Percentiles rank a stretch among this genome's conserved stretches.
Evolutionary conservation across 768 basidiomycete species (phyloP).

Genomic region (Mycena venus): DNA sequence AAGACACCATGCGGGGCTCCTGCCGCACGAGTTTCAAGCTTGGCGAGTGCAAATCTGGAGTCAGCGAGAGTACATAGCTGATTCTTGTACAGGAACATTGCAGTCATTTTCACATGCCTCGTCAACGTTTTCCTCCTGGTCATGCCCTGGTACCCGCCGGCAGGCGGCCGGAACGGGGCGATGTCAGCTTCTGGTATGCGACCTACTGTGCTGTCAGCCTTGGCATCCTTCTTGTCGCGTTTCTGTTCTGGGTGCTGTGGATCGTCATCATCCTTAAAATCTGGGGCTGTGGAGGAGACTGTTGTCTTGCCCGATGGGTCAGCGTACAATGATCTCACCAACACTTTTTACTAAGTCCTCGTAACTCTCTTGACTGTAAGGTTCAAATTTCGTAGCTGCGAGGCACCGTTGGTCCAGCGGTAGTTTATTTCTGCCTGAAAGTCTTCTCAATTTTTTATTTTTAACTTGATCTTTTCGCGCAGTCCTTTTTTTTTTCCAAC

Average conservation of each 20-base stretch:
- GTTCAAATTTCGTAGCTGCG: no score
- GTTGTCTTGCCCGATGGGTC: constrained; percentile 19
- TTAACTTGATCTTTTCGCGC: no score
- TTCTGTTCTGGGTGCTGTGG: constrained; percentile 48
- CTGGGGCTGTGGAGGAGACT: constrained; percentile 45
- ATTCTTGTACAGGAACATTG: constrained; percentile 38
- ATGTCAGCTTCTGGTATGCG: constrained; percentile 59
- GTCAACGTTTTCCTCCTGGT: constrained; percentile 57
- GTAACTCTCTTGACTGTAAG: no score
- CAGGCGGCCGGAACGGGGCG: constrained; percentile 53
- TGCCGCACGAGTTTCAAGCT: constrained; percentile 49
- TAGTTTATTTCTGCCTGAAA: no score
- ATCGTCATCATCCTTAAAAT: constrained; percentile 57
- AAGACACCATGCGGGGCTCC: constrained; percentile 46
- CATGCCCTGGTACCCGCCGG: constrained; percentile 58
- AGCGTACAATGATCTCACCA: constrained; percentile 14
- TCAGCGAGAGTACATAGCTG: no score
- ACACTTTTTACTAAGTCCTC: no score
- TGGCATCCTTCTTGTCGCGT: constrained; percentile 47
- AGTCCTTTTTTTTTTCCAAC: no score
- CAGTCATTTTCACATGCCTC: constrained; percentile 48
- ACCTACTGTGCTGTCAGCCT: constrained; percentile 56
- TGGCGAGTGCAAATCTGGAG: constrained; percentile 40
- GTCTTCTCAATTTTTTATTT: no score
- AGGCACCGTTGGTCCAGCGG: no score